These are phyloP conservation scores for Tympanopsis confertula DNA, from an alignment of 2,329 filamentous ascomycete species.

Conservation along the genomic window DNA sequence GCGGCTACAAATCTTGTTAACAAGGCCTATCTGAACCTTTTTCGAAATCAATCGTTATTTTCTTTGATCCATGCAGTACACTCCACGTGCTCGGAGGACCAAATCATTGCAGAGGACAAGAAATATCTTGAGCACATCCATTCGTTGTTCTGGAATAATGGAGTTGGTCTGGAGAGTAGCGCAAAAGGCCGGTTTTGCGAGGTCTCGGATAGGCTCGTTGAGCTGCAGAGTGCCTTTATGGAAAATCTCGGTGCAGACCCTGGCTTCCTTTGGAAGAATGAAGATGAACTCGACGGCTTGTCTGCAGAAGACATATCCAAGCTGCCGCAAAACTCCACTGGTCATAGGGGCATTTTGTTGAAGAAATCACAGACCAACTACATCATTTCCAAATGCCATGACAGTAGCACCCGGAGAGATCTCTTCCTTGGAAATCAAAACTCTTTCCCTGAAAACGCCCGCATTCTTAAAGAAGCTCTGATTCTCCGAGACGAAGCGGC, in stretches of 20 bases:
- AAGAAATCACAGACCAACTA: background rate
- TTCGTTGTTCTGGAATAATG: background rate
- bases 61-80: background rate
- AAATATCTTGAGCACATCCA: background rate
- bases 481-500: conserved; percentile 5
- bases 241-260: background rate
- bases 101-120: background rate
- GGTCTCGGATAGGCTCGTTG: background rate
- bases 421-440: background rate
- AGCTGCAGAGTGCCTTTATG: background rate
- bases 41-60: background rate
- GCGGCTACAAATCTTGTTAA: background rate
- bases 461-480: conserved; percentile 3
- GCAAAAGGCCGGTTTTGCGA: background rate
- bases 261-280: background rate
- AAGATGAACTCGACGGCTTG: background rate
- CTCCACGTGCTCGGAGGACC: background rate
- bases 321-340: background rate
- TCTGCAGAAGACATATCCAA: background rate
- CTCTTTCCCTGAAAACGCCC: conserved; percentile 2
- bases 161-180: background rate
- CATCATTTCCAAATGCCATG: background rate
- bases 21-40: background rate
- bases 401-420: background rate
- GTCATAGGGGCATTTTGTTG: background rate